Conservation (phyloP, 1,284 basidiomycete species). For the Microbotryum intermedium region DNA sequence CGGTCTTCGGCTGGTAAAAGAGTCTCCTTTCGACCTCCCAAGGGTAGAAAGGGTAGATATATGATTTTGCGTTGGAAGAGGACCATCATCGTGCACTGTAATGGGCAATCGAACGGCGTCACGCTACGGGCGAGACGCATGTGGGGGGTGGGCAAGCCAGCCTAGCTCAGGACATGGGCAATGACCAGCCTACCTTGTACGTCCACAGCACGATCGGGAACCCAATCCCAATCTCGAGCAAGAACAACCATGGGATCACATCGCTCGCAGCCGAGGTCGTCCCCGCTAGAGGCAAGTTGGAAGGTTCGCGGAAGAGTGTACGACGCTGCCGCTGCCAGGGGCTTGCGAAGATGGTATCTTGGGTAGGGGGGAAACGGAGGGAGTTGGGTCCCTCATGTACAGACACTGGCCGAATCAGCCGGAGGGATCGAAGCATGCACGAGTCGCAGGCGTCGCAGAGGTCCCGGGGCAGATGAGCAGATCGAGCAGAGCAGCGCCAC, state of each 20-base stretch:
- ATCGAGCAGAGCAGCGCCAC: no score
- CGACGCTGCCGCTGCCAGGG: no score
- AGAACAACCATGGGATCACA: slow-evolving; percentile 5
- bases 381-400: no score
- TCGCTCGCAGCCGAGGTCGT: not conserved
- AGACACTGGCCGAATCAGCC: no score
- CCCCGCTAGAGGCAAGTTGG: slow-evolving; percentile 9
- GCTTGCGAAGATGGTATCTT: no score
- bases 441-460: no score
- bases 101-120: not conserved
- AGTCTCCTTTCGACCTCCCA: slow-evolving; percentile 42
- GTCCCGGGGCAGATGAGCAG: no score
- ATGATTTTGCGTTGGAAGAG: slow-evolving; percentile 49
- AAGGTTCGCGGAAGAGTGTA: not conserved
- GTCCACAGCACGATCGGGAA: slow-evolving; percentile 45
- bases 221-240: slow-evolving; percentile 36
- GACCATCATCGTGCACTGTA: slow-evolving; percentile 47
- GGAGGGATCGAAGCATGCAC: no score
- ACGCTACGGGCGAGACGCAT: not conserved
- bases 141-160: no score
- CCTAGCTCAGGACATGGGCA: not conserved
- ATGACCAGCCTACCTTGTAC: slow-evolving; percentile 42
- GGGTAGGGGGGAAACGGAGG: no score
- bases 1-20: slow-evolving; percentile 34
- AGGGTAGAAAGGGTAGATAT: slow-evolving; percentile 49